Conservation (phyloP, 1,139 yeast genomes). For the Hansenula anomala region DNA sequence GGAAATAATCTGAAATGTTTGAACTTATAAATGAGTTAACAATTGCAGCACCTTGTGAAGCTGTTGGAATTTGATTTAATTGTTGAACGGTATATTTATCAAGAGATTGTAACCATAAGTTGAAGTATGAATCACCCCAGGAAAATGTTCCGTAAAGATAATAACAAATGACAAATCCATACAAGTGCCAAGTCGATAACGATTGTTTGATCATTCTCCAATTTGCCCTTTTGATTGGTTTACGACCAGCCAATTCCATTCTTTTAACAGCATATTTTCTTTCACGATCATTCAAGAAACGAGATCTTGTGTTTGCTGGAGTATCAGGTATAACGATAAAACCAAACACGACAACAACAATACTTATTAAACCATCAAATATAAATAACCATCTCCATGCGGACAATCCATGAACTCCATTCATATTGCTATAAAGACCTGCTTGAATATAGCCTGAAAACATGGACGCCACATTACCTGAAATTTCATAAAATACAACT, state of each 20-base stretch:
- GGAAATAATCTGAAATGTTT: conserved; percentile 11
- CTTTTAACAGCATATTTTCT: conserved; percentile 8
- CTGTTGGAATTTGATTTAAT: conserved; percentile 24
- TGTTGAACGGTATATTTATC: conserved; percentile 20
- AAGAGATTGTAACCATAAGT: conserved; percentile 20
- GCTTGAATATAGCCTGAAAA: conserved; percentile 35
- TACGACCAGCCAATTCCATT: conserved; percentile 10
- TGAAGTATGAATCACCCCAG: conserved; percentile 17
- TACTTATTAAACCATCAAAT: conserved; percentile 27
- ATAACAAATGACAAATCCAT: conserved; percentile 8
- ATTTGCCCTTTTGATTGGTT: conserved; percentile 5
- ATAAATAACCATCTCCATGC: conserved; percentile 35
- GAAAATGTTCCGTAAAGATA: conserved; percentile 11
- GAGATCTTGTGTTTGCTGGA: conserved; percentile 33
- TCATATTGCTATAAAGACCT: conserved; percentile 23
- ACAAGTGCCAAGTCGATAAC: conserved; percentile 12
- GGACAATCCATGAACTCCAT: conserved; percentile 26
- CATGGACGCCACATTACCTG: conserved; percentile 30
- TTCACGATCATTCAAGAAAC: conserved; percentile 8
- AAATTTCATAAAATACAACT: conserved; percentile 24
- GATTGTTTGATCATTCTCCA: conserved; percentile 7
- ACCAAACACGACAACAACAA: conserved; percentile 29
- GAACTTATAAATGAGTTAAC: conserved; percentile 9
- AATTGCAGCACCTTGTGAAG: conserved; percentile 14
- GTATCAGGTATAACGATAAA: conserved; percentile 25